Conservation (phyloP, 768 basidiomycete species). For the Tylopilus vinaceipallidus region DNA sequence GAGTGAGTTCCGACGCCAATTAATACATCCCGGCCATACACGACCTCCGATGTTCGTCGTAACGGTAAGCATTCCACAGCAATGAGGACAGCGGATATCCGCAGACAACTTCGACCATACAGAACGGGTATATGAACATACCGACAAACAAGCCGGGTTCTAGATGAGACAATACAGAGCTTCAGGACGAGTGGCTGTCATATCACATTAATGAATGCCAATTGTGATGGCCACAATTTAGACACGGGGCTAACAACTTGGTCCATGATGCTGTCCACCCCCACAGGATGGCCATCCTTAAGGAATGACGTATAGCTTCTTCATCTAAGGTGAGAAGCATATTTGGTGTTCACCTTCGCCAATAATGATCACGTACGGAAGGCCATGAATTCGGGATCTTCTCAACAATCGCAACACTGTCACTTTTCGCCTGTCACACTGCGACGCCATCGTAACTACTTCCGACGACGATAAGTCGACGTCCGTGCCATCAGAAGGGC, state of each 20-base stretch:
- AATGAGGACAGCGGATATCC: slow-evolving; percentile 15
- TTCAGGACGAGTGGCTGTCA: slow-evolving; percentile 6
- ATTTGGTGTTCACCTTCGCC: background rate
- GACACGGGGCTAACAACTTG: slow-evolving; percentile 18
- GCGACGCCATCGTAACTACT: slow-evolving; percentile 14
- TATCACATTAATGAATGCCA: slow-evolving; percentile 16
- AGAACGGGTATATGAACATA: slow-evolving; percentile 11
- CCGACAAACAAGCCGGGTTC: slow-evolving; percentile 22
- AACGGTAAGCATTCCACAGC: slow-evolving; percentile 17
- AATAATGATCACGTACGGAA: slow-evolving; percentile 11
- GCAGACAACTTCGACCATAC: slow-evolving; percentile 19
- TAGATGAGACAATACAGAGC: slow-evolving; percentile 19
- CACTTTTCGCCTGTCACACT: slow-evolving; percentile 12
- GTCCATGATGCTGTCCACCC: background rate
- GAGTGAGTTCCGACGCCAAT: slow-evolving; percentile 19
- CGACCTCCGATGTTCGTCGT: slow-evolving; percentile 27
- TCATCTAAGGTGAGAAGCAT: slow-evolving; percentile 10
- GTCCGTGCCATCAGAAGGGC: background rate
- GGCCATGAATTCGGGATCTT: slow-evolving; percentile 13
- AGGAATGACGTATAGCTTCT: slow-evolving; percentile 14
- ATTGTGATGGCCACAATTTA: slow-evolving; percentile 25
- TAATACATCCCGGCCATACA: slow-evolving; percentile 19
- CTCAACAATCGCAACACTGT: slow-evolving; percentile 22
- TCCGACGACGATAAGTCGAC: slow-evolving; percentile 10
- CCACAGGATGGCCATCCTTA: background rate